phyloP scores from a whole-genome alignment of 352 stramenopile genomes.

The Phytophthora boehmeriae region DNA sequence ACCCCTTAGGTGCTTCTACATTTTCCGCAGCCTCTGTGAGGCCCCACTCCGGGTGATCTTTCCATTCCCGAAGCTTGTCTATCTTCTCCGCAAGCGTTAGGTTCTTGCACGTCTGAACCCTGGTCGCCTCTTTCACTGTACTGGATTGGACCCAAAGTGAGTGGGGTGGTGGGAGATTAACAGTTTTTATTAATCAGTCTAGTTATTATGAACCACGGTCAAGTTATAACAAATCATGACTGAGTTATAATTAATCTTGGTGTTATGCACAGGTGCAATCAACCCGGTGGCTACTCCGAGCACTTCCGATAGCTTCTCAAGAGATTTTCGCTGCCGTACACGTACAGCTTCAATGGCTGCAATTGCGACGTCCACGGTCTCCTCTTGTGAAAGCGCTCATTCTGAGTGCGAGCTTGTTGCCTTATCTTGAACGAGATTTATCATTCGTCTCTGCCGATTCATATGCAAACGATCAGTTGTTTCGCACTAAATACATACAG shows the following conservation, averaged over 20 bases:
- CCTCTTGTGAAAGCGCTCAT: not conserved
- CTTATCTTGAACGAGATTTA: not conserved
- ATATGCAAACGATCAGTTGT: too few species aligned
- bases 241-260: not conserved
- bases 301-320: not conserved
- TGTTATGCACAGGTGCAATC: not conserved
- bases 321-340: slow-evolving; percentile 1
- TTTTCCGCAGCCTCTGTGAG: not conserved
- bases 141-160: not conserved
- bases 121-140: not conserved
- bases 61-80: not conserved
- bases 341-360: slow-evolving; percentile 4
- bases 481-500: too few species aligned
- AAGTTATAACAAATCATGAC: not conserved
- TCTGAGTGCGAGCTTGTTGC: slow-evolving; percentile 4
- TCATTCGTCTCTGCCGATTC: not conserved
- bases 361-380: not conserved
- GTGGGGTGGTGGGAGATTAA: not conserved
- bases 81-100: not conserved
- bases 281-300: not conserved
- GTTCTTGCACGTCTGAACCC: not conserved
- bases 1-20: not conserved
- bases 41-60: not conserved
- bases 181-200: too few species aligned
- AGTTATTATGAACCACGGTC: not conserved